Evolutionary conservation across 805 yeast genomes (phyloP).

Genomic region (Zygoascus flipseniorum): DNA sequence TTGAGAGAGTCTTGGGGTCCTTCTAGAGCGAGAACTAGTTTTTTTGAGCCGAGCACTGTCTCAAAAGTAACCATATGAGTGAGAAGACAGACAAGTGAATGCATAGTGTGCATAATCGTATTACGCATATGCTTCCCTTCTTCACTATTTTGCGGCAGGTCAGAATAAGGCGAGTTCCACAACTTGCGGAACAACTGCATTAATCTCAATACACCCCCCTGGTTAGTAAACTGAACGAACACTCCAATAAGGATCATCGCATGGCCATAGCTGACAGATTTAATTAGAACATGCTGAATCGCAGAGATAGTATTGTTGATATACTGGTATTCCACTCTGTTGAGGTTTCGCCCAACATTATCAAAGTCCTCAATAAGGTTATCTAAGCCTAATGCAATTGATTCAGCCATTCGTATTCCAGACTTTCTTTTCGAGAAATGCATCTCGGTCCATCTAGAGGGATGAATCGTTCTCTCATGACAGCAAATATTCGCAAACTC

Average conservation of each 20-base stretch:
- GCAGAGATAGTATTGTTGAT: conserved; percentile 10
- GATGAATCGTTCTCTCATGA: conserved; percentile 12
- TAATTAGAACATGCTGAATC: conserved; percentile 13
- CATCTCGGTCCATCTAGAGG: conserved; percentile 8
- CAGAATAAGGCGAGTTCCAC: conserved; percentile 12
- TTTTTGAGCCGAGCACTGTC: conserved; percentile 23
- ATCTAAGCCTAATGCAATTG: conserved; percentile 13
- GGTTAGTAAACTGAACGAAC: conserved; percentile 24
- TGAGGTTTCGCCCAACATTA: background rate
- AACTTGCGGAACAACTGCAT: conserved; percentile 15
- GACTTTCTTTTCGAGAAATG: conserved; percentile 6
- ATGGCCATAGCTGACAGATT: conserved; percentile 10
- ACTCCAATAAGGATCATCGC: conserved; percentile 13
- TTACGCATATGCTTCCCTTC: conserved; percentile 1
- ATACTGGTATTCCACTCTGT: conserved; percentile 10
- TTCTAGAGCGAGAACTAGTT: conserved; percentile 16
- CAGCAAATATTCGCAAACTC: conserved; percentile 15
- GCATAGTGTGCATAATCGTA: conserved; percentile 7
- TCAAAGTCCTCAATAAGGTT: background rate
- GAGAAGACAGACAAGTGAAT: conserved; percentile 19
- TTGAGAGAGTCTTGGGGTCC: conserved; percentile 14
- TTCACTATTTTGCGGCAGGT: conserved; percentile 4
- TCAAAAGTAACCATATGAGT: conserved; percentile 17
- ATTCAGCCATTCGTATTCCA: conserved; percentile 22
- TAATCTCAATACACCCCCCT: conserved; percentile 21